Evolutionary conservation across 345 rosid genomes (phyloP).

Genomic region (Lenwebbia sp.): DNA sequence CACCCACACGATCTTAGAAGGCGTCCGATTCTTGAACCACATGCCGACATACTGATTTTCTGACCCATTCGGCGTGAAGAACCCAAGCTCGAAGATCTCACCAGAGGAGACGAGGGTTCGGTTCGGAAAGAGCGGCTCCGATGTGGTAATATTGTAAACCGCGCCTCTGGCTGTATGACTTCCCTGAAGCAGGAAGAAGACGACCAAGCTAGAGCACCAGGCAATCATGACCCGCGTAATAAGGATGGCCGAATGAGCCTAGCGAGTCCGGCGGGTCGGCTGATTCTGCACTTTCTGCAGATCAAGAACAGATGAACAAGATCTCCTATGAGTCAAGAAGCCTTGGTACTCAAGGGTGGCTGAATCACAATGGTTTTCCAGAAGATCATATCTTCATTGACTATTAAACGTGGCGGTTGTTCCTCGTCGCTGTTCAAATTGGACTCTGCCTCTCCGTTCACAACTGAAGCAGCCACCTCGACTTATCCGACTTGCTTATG

Average conservation of each 20-base stretch:
- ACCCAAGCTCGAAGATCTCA: neutral
- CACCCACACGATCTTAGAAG: conserved; percentile 21
- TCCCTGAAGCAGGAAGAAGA: neutral
- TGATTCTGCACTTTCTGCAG: neutral
- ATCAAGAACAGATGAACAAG: neutral
- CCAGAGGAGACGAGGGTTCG: neutral
- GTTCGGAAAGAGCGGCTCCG: neutral
- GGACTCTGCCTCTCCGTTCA: neutral
- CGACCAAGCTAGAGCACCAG: neutral
- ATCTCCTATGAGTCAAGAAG: neutral
- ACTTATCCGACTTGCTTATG: neutral
- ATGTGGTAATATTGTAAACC: neutral
- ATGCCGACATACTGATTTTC: neutral
- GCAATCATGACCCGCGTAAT: neutral
- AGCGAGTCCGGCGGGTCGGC: neutral
- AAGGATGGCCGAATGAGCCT: neutral
- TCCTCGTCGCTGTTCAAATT: neutral
- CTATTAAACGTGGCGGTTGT: neutral
- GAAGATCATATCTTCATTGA: neutral
- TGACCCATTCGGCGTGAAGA: neutral
- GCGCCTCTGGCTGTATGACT: neutral
- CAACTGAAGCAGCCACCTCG: neutral
- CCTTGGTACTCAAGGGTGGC: neutral
- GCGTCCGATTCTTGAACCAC: neutral
- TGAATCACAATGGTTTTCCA: neutral